Base-by-base conservation (phyloP, 2,329 filamentous ascomycete genomes). In the Botryotinia narcissicola region DNA sequence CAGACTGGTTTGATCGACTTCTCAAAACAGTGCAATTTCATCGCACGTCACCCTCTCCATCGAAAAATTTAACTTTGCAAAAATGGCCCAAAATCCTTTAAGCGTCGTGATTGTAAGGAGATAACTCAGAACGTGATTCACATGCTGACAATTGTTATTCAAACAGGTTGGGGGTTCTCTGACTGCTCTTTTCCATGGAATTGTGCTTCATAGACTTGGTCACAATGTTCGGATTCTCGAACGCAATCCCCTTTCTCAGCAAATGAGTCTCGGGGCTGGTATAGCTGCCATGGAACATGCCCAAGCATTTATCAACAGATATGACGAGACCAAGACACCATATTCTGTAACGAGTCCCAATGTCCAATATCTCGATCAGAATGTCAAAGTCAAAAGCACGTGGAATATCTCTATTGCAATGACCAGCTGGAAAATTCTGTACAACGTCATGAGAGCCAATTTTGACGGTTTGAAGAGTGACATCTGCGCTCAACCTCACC, bases 391-490 rank as follows among this genome's bases (percentile, higher is more conserved):
- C 20, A 66, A 71, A 66, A 71, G 60, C 22, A 66, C 60, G 2
- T 71, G 70, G 46, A 57, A 71, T 44, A 1, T 57, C 7, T 35
- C 46, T 20, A 8, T 57, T 18, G 46, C 35, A 14, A 71, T 22
- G 60, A 66, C 60, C 2, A 78, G 74, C 62, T 77, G 75, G 75
- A 74, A 75, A 42, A 48, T 75, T 8, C 37, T 76, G 10, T 79
- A 78, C 32, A 73, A 73, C 37, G 22, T 75, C 8, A 40, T 78
- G 42, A 59, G 76, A 42, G 74, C 75, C 14, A 76, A 76, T 68
- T 78, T 79, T 54, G 77, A 79, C 70, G 75, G 76, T 1, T 37
- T 72, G 22, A 67, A 48, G 42, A 74, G 73, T 73, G 72, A 74
- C 4, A 32, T 70, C 5, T 60, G 54, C 32, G 32, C 42, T 51